Base-by-base conservation (phyloP, 176 grass and related monocot species). In the Triticum urartu region DNA sequence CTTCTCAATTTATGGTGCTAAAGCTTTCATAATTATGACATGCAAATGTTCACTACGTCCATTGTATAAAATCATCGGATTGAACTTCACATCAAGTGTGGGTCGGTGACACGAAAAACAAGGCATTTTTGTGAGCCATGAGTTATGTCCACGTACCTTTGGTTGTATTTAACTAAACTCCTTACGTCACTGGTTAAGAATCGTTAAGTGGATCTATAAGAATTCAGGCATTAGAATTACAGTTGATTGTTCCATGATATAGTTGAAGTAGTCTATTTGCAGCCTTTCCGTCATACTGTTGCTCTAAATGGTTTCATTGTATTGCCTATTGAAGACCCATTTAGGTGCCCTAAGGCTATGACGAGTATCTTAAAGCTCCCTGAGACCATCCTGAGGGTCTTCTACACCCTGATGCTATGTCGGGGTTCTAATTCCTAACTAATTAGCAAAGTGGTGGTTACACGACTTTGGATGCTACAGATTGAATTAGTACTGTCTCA, bases 271-370 rank as follows among this genome's bases (percentile, higher is more conserved):
- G 36, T 52, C 30, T 72, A 61, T 62, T 54, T 64, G 72, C 9
- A 35, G 76, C 5, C 40, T 84, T 84, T 40, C 60, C 22, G 67
- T 70, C 21, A 24, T 26, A 82, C 69, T 62, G 8, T 89, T 61
- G 20, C 21, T 38, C 61, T 6, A 26, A 86, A 62, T 68, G n/a
- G 25, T 89, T 89, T 68, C 26, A 32, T 84, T 78, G 70, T 86
- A 45, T 75, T 82, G 63, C 28, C 47, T 60, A 76, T 74, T 14
- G 63, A 64, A 72, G 15, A 79, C 30, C 40, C 54, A 26, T 73
- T 30, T 58, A 59, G 45, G 30, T 79, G 48, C 12, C 15, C 18
- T 39, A 83, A 63, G 36, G 36, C 4, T 26, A 62, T 64, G 35
- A 10, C 5, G 59, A 32, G 39, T 32, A 73, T 75, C 30, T 28